phyloP scores from a whole-genome alignment of 495 filamentous ascomycete species.

The Rostrohypoxylon terebratum region DNA sequence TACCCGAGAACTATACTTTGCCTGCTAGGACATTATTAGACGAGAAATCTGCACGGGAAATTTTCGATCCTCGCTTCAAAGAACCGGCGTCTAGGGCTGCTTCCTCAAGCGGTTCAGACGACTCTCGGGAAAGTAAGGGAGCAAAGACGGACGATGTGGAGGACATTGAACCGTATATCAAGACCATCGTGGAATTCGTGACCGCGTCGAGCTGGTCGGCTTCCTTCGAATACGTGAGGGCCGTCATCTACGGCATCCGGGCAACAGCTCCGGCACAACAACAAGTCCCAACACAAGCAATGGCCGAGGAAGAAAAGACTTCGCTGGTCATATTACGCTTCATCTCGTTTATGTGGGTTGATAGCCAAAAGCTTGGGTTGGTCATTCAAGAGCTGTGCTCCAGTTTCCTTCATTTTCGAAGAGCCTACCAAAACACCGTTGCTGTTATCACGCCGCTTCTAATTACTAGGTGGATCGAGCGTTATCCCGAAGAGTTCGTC shows the following conservation, averaged over 20 bases:
- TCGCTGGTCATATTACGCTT: constrained; percentile 64
- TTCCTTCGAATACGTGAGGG: constrained; percentile 66
- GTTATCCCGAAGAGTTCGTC: constrained; percentile 71
- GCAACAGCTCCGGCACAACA: constrained; percentile 54
- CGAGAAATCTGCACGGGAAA: constrained; percentile 51
- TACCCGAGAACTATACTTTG: constrained; percentile 61
- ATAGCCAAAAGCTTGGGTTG: constrained; percentile 67
- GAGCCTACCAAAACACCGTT: constrained; percentile 69
- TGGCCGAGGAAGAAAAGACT: constrained; percentile 64
- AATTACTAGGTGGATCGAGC: constrained; percentile 72
- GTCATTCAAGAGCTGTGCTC: constrained; percentile 72
- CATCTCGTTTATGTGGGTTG: constrained; percentile 70
- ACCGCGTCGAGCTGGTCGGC: constrained; percentile 70
- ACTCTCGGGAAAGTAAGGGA: constrained; percentile 53
- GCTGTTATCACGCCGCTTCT: constrained; percentile 68
- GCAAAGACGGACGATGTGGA: constrained; percentile 36
- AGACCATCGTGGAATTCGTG: constrained; percentile 67
- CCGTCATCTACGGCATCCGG: constrained; percentile 61
- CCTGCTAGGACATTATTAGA: constrained; percentile 61
- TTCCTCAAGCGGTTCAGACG: constrained; percentile 53
- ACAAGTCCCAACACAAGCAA: constrained; percentile 52
- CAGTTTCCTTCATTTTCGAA: constrained; percentile 71
- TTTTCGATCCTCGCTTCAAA: constrained; percentile 47
- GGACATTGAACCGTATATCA: constrained; percentile 62
- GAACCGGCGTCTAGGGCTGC: constrained; percentile 50